Percentiles rank a stretch among this genome's conserved stretches.
These are phyloP conservation scores for Aspergillus sparsus DNA, from an alignment of 495 filamentous ascomycete species.

Conservation along the genomic window DNA sequence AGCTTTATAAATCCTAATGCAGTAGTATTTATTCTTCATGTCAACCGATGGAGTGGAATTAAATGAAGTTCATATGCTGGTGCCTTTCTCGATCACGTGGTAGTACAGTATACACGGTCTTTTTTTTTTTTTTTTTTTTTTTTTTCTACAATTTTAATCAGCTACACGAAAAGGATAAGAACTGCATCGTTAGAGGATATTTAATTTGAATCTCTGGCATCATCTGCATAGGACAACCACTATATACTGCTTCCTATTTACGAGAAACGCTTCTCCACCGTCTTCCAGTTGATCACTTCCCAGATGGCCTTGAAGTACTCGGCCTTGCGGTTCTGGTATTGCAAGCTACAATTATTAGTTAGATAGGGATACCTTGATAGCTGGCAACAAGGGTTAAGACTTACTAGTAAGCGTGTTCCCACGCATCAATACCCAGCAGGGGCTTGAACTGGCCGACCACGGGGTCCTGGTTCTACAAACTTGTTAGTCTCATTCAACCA, in stretches of 20 bases:
- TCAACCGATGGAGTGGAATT: too few relatives aligned
- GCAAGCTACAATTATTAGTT: constrained; percentile 59
- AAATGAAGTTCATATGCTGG: too few relatives aligned
- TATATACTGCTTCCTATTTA: constrained; percentile 24
- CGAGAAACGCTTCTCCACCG: constrained; percentile 79
- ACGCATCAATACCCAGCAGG: constrained; percentile 92
- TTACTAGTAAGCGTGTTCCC: constrained; percentile 87
- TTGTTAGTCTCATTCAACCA: constrained; percentile 2
- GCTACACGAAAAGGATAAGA: background rate
- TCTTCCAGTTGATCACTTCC: constrained; percentile 98
- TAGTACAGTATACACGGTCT: background rate
- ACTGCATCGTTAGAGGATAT: background rate
- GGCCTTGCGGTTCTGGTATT: constrained; percentile 98
- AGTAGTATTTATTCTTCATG: too few relatives aligned
- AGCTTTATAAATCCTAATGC: too few relatives aligned
- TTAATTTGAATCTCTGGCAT: background rate
- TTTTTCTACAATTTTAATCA: too few relatives aligned
- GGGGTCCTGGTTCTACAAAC: constrained; percentile 78
- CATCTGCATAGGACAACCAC: constrained; percentile 10
- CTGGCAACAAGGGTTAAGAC: constrained; percentile 21
- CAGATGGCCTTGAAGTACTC: constrained; percentile 97
- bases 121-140: too few relatives aligned
- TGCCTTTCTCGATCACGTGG: background rate
- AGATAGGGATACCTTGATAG: constrained; percentile 33
- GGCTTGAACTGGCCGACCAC: constrained; percentile 85